A percentile compares a stretch with the other conserved stretches of the same genome.
Conservation (phyloP, 2,329 filamentous ascomycete genomes). For the Fusarium continuum region DNA sequence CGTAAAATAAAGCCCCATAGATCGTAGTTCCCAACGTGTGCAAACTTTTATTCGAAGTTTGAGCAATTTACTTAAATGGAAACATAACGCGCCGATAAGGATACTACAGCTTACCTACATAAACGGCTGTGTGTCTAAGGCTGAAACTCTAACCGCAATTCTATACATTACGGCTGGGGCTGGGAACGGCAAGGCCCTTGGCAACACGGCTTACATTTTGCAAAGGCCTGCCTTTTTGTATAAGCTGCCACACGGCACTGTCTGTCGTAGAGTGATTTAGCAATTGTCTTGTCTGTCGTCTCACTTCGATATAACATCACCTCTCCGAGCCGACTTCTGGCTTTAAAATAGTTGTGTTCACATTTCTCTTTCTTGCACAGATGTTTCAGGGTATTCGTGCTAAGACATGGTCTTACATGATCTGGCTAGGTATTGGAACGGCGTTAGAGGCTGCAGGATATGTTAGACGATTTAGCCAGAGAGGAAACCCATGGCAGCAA, state of each 20-base stretch:
- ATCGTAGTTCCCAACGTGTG: too few species aligned
- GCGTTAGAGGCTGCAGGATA: slow-evolving; percentile 55
- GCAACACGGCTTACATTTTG: too few species aligned
- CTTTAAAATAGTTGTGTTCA: slow-evolving; percentile 50
- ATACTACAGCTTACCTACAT: neutral
- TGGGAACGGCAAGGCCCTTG: neutral
- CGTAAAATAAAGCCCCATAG: too few species aligned
- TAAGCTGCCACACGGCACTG: neutral
- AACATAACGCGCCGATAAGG: neutral
- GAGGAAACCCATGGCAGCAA: slow-evolving; percentile 52
- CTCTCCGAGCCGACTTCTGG: slow-evolving; percentile 29
- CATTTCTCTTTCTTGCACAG: slow-evolving; percentile 47
- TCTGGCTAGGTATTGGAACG: slow-evolving; percentile 49
- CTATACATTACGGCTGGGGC: neutral
- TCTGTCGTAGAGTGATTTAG: neutral
- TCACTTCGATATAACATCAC: slow-evolving; percentile 8
- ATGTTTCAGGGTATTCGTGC: slow-evolving; percentile 46
- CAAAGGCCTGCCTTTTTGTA: neutral
- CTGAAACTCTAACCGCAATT: neutral
- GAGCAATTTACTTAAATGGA: too few species aligned
- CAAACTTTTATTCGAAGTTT: too few species aligned
- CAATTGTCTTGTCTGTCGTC: neutral
- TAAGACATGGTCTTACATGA: slow-evolving; percentile 52
- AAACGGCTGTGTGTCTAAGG: slow-evolving; percentile 10
- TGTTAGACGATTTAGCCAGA: slow-evolving; percentile 51